A percentile compares a stretch with the other conserved stretches of the same genome.
These are phyloP conservation scores for Nepenthes alata DNA, from an alignment of 179 eudicot genomes.

Conservation along the genomic window DNA sequence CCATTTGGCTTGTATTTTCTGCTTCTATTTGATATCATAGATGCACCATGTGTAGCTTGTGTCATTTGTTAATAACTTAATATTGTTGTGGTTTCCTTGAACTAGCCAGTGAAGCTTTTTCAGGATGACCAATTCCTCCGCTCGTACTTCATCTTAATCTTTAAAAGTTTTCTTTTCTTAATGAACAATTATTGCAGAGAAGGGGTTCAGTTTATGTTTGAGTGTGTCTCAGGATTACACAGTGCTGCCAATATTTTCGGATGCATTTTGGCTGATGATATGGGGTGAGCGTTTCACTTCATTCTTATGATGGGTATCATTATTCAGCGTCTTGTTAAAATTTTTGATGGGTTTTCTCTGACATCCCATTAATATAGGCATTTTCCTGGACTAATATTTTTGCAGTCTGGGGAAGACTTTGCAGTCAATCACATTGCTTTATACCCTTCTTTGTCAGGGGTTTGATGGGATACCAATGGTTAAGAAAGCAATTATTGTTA, in stretches of 20 bases:
- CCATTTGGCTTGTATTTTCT: background rate
- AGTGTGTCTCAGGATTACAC: conserved; percentile 74
- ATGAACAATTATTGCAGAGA: conserved; percentile 42
- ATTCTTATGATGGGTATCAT: conserved; percentile 3
- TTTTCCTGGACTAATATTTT: background rate
- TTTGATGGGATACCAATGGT: conserved; percentile 95
- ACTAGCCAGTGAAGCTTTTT: background rate
- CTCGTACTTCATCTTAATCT: background rate
- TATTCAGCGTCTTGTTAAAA: background rate
- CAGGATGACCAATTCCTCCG: background rate
- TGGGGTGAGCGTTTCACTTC: conserved; percentile 60
- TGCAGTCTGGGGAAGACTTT: conserved; percentile 93
- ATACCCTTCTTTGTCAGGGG: conserved; percentile 90
- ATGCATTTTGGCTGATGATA: conserved; percentile 98
- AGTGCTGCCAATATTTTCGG: conserved; percentile 54
- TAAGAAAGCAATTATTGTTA: conserved; percentile 88
- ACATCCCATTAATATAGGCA: background rate
- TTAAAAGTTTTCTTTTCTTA: background rate
- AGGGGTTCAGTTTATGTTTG: conserved; percentile 99
- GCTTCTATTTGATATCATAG: background rate
- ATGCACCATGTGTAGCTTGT: conserved; percentile 2
- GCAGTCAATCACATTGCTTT: conserved; percentile 89
- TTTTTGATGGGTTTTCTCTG: no score
- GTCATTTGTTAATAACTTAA: background rate
- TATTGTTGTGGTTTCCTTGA: background rate